Evolutionary conservation across 441 rosid genomes (phyloP).

Genomic region (Eutrema salsugineum): DNA sequence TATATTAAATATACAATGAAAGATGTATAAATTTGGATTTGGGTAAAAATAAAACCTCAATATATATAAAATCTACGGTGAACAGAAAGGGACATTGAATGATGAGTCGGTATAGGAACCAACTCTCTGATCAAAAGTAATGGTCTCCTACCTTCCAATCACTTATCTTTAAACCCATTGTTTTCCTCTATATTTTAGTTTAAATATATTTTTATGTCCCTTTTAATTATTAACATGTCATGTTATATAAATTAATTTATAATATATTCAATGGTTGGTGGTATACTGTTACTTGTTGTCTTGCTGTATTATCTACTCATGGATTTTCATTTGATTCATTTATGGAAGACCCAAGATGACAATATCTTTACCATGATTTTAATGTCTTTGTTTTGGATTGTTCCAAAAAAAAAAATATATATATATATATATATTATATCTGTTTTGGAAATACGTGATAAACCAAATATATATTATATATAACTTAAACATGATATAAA

Average conservation of each 20-base stretch:
- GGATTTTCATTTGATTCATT: background rate
- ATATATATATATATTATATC: too few species aligned
- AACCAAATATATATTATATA: too few species aligned
- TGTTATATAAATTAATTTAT: background rate
- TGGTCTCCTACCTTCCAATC: constrained; percentile 34
- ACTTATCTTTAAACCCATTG: constrained; percentile 31
- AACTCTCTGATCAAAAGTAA: constrained; percentile 16
- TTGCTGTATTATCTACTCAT: constrained; percentile 14
- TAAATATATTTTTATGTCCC: background rate
- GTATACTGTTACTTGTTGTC: constrained; percentile 15
- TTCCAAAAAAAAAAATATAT: too few species aligned
- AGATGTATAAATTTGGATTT: background rate
- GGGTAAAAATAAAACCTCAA: background rate
- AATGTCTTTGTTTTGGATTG: background rate
- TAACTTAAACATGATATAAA: too few species aligned
- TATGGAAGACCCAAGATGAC: constrained; percentile 6
- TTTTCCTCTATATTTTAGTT: constrained; percentile 1
- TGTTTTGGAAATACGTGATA: background rate
- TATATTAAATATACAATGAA: background rate
- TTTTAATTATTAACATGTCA: constrained; percentile 20
- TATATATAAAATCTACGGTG: background rate
- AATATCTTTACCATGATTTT: constrained; percentile 2
- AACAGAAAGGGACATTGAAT: constrained; percentile 7
- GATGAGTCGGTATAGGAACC: constrained; percentile 18
- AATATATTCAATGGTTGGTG: constrained; percentile 15